Evolutionary conservation across 345 rosid genomes (phyloP).

Genomic region (Noccaea caerulescens): DNA sequence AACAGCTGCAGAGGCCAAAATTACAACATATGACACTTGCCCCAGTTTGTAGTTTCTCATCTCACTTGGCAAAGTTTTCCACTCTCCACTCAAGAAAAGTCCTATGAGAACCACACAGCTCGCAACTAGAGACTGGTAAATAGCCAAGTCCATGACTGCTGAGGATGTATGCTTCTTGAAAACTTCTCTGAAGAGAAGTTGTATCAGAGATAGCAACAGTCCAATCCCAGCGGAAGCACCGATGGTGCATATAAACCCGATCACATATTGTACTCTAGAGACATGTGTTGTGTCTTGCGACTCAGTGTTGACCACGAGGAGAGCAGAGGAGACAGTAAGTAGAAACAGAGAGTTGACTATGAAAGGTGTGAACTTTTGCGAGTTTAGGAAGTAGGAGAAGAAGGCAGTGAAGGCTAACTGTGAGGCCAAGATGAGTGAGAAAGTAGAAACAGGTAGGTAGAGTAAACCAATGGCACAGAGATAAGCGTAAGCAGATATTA

Average conservation of each 20-base stretch:
- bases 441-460: slow-evolving; percentile 61
- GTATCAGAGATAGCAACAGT: slow-evolving; percentile 48
- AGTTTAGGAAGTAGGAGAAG: slow-evolving; percentile 58
- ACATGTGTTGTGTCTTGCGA: slow-evolving; percentile 24
- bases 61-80: slow-evolving; percentile 48
- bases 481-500: slow-evolving; percentile 43
- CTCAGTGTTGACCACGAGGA: slow-evolving; percentile 44
- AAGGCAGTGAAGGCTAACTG: slow-evolving; percentile 60
- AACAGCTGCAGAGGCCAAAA: slow-evolving; percentile 47
- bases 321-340: slow-evolving; percentile 56
- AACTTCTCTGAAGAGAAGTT: slow-evolving; percentile 47
- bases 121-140: slow-evolving; percentile 48
- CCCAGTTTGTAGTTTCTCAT: slow-evolving; percentile 56
- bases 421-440: slow-evolving; percentile 49
- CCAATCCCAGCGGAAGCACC: slow-evolving; percentile 51
- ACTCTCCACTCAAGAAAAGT: slow-evolving; percentile 62
- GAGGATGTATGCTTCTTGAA: slow-evolving; percentile 43
- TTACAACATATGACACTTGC: slow-evolving; percentile 50
- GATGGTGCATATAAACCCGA: slow-evolving; percentile 56
- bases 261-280: slow-evolving; percentile 34
- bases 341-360: slow-evolving; percentile 51
- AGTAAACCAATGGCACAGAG: slow-evolving; percentile 54
- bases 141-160: slow-evolving; percentile 52
- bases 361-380: slow-evolving; percentile 54
- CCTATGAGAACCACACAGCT: slow-evolving; percentile 45